phyloP scores from a whole-genome alignment of 192 early-diverging fungal genomes.

The Backusella mclennaniae region DNA sequence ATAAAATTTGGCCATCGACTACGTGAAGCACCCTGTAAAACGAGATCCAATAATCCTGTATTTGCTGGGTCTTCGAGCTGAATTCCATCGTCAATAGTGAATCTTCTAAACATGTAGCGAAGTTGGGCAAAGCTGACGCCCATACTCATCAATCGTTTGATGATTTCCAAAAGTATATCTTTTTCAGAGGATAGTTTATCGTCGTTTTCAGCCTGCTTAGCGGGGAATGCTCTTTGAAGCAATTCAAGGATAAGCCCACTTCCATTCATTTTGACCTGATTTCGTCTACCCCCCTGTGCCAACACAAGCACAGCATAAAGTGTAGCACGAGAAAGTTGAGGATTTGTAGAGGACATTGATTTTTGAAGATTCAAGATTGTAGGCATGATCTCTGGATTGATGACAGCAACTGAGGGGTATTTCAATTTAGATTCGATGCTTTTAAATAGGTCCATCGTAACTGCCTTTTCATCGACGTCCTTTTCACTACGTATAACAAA shows the following conservation, averaged over 20 bases:
- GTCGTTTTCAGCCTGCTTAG: not conserved
- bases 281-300: constrained; percentile 47
- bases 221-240: constrained; percentile 36
- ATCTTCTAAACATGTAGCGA: constrained; percentile 54
- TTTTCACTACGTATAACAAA: constrained; percentile 37
- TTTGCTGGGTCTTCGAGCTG: constrained; percentile 31
- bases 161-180: constrained; percentile 37
- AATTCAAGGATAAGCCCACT: constrained; percentile 46
- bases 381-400: constrained; percentile 35
- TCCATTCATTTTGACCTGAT: constrained; percentile 54
- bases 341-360: constrained; percentile 10
- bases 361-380: constrained; percentile 36
- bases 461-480: not conserved
- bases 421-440: constrained; percentile 21
- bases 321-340: constrained; percentile 26
- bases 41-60: constrained; percentile 44
- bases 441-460: not conserved
- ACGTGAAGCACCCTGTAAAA: constrained; percentile 49
- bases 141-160: constrained; percentile 54
- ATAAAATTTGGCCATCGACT: constrained; percentile 63
- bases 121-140: constrained; percentile 54
- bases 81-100: constrained; percentile 16
- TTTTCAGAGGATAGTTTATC: constrained; percentile 11
- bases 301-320: constrained; percentile 42
- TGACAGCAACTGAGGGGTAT: constrained; percentile 6